phyloP scores from a whole-genome alignment of 352 stramenopile genomes.

The Phytopythium chamaehyphon region DNA sequence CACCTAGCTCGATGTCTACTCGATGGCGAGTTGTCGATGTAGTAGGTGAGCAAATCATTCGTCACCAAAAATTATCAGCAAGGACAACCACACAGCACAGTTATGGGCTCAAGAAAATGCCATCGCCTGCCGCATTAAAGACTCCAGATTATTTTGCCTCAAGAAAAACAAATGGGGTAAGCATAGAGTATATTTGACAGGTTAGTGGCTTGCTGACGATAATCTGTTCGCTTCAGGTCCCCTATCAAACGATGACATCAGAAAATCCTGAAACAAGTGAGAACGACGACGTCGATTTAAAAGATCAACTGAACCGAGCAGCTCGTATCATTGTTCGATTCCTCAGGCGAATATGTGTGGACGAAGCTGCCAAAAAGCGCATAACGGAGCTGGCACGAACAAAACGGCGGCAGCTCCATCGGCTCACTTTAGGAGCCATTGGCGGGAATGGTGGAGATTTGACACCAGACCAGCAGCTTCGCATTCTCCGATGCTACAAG shows the following conservation, averaged over 20 bases:
- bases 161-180: too few relatives aligned
- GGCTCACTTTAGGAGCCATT: constrained; percentile 7
- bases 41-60: background rate
- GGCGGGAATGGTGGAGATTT: constrained; percentile 14
- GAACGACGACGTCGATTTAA: background rate
- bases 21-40: constrained; percentile 3
- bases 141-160: too few relatives aligned
- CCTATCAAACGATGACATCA: too few relatives aligned
- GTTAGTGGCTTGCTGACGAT: too few relatives aligned
- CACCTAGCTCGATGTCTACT: background rate
- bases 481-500: constrained; percentile 60
- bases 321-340: constrained; percentile 61
- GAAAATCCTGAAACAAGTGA: background rate
- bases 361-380: constrained; percentile 19
- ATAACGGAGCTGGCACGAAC: constrained; percentile 28
- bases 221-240: too few relatives aligned
- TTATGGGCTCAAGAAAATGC: background rate
- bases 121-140: too few relatives aligned
- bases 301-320: constrained; percentile 29
- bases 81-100: background rate
- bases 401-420: constrained; percentile 21
- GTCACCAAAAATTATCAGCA: background rate
- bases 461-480: constrained; percentile 40
- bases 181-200: too few relatives aligned
- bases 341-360: constrained; percentile 30